Conservation (phyloP, 2,329 filamentous ascomycete species). For the Stagonosporopsis vannaccii region DNA sequence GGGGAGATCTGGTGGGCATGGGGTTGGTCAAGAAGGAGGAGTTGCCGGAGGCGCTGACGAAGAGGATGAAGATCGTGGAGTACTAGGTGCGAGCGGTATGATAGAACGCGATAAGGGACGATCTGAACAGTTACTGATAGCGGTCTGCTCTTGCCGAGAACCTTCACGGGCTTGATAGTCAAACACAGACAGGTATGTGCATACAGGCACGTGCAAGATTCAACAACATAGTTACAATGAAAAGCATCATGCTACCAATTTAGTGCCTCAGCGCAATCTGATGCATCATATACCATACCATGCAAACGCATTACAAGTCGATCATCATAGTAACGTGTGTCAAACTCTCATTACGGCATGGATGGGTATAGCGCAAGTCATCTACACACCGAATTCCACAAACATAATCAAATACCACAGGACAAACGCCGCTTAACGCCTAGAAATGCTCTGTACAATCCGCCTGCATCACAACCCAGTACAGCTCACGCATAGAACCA, state of each 20-base stretch:
- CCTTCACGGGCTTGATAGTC: background rate
- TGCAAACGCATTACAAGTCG: background rate
- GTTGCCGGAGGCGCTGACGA: slow-evolving; percentile 71
- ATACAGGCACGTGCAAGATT: background rate
- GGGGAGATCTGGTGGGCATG: slow-evolving; percentile 84
- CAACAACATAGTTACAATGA: background rate
- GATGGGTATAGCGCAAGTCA: slow-evolving; percentile 23
- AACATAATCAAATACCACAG: background rate
- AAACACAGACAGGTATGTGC: background rate
- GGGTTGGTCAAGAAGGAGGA: slow-evolving; percentile 79
- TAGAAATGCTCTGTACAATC: slow-evolving; percentile 43
- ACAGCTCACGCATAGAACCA: slow-evolving; percentile 61
- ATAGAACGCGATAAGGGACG: background rate
- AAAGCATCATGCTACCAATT: background rate
- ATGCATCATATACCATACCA: background rate
- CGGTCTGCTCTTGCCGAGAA: background rate
- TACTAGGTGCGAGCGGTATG: slow-evolving; percentile 45
- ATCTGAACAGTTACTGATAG: background rate
- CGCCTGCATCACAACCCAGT: slow-evolving; percentile 3
- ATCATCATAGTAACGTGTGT: slow-evolving; percentile 4
- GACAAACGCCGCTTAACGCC: slow-evolving; percentile 38
- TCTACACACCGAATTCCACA: slow-evolving; percentile 7
- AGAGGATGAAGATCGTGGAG: slow-evolving; percentile 73
- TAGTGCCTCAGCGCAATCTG: no score
- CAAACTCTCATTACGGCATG: slow-evolving; percentile 24